Percentiles rank a stretch among this genome's conserved stretches.
phyloP scores from a whole-genome alignment of 1,284 basidiomycete genomes.

The Cutaneotrichosporon dermatis region DNA sequence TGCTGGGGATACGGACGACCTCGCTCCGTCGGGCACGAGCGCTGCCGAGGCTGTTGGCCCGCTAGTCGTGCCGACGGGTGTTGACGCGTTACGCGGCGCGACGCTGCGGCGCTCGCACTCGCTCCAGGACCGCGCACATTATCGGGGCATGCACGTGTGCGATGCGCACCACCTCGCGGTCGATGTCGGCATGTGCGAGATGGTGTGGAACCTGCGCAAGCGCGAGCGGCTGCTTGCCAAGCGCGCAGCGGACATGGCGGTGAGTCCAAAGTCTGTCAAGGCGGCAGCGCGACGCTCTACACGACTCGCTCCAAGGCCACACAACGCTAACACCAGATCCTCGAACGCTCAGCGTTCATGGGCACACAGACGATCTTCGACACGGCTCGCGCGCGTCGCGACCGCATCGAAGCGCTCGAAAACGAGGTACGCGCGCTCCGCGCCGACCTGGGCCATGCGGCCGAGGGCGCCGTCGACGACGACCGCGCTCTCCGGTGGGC shows the following conservation, averaged over 20 bases:
- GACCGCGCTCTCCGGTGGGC: constrained; percentile 28
- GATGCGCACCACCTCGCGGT: constrained; percentile 26
- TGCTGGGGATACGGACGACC: too few species aligned
- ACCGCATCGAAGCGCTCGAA: constrained; percentile 20
- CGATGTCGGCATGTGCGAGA: constrained; percentile 39
- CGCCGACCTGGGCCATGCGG: constrained; percentile 16
- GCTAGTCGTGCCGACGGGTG: too few species aligned
- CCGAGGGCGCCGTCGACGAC: constrained; percentile 24
- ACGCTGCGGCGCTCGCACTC: constrained; percentile 10
- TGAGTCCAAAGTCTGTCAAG: too few species aligned
- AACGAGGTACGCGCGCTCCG: constrained; percentile 16
- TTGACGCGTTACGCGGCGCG: neutral
- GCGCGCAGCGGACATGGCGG: constrained; percentile 34
- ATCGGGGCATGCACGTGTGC: constrained; percentile 8
- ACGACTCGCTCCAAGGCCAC: too few species aligned
- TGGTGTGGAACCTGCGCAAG: constrained; percentile 32
- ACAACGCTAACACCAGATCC: constrained; percentile 1
- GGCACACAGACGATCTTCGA: constrained; percentile 29
- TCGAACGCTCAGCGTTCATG: constrained; percentile 23
- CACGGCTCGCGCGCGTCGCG: constrained; percentile 19
- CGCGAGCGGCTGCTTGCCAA: constrained; percentile 28
- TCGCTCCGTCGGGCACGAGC: neutral
- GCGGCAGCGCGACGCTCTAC: too few species aligned
- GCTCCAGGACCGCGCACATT: constrained; percentile 21
- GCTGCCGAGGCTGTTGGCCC: neutral